phyloP scores from a whole-genome alignment of 202 grass and related monocot genomes.

The Carex sylvatica region DNA sequence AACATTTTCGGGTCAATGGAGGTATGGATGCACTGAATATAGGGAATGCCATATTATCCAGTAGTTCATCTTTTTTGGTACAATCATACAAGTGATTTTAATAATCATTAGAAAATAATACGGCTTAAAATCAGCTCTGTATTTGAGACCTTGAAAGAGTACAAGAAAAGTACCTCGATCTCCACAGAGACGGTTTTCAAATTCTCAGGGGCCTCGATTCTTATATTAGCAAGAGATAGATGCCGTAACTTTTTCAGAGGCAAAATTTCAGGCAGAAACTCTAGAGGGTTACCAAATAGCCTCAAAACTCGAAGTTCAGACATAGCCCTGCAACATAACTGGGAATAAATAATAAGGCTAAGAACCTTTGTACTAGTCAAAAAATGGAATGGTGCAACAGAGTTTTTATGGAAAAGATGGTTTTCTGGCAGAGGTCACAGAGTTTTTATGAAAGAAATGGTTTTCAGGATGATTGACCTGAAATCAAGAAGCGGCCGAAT shows the following conservation, averaged over 20 bases:
- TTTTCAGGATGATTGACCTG: slow-evolving; percentile 64
- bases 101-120: not conserved
- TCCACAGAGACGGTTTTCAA: slow-evolving; percentile 85
- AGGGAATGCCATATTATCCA: not conserved
- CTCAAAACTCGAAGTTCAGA: slow-evolving; percentile 78
- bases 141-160: slow-evolving; percentile 16
- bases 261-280: slow-evolving; percentile 98
- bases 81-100: not conserved
- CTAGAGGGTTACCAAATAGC: slow-evolving; percentile 94
- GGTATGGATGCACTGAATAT: not conserved
- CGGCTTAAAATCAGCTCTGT: not conserved
- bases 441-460: slow-evolving; percentile 13
- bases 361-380: not conserved
- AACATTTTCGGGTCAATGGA: not conserved
- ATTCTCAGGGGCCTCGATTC: slow-evolving; percentile 91
- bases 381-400: slow-evolving; percentile 20
- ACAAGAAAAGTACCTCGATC: slow-evolving; percentile 69
- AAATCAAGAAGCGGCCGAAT: slow-evolving; percentile 94
- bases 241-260: slow-evolving; percentile 88
- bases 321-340: slow-evolving; percentile 74
- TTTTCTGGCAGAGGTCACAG: slow-evolving; percentile 31
- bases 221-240: slow-evolving; percentile 95
- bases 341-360: slow-evolving; percentile 45
- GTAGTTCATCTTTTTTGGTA: not conserved
- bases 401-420: slow-evolving; percentile 8